Evolutionary conservation across 495 filamentous ascomycete species (phyloP).

Genomic region (Cenococcum geophilum): DNA sequence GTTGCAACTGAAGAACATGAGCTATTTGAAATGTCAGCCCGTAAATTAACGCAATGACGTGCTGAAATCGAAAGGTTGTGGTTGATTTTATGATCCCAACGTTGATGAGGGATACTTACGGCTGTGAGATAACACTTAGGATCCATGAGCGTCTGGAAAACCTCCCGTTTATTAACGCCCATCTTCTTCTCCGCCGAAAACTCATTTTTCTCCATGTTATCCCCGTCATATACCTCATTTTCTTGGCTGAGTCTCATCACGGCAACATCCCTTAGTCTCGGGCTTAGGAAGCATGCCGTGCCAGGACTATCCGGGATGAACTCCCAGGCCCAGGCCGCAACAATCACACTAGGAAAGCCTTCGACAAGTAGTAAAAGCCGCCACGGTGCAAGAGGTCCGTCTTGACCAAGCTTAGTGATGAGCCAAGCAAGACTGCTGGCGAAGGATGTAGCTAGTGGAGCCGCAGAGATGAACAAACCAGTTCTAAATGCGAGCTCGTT

Average conservation of each 20-base stretch:
- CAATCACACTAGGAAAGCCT: conserved; percentile 63
- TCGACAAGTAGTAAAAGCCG: conserved; percentile 78
- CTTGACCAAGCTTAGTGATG: conserved; percentile 65
- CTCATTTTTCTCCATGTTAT: conserved; percentile 31
- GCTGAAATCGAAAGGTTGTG: conserved; percentile 30
- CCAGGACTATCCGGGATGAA: conserved; percentile 66
- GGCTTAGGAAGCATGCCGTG: conserved; percentile 61
- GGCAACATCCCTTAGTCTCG: conserved; percentile 66
- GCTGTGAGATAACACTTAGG: conserved; percentile 31
- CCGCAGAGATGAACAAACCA: conserved; percentile 72
- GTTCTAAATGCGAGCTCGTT: conserved; percentile 71
- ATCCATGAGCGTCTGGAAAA: conserved; percentile 34
- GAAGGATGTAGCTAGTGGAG: conserved; percentile 76
- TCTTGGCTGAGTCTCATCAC: conserved; percentile 53
- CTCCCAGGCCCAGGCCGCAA: conserved; percentile 61
- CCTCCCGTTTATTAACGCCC: conserved; percentile 54
- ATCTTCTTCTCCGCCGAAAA: conserved; percentile 41
- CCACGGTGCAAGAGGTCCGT: conserved; percentile 63
- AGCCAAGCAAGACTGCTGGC: conserved; percentile 77
- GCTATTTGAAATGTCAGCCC: conserved; percentile 31
- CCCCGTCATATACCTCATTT: conserved; percentile 50
- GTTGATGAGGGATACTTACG: conserved; percentile 8
- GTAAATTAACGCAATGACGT: conserved; percentile 2
- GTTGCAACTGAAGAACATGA: conserved; percentile 57
- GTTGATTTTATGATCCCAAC: too few species aligned